Base-by-base conservation (phyloP, 805 yeast species). In the Torulaspora gathmanii region DNA sequence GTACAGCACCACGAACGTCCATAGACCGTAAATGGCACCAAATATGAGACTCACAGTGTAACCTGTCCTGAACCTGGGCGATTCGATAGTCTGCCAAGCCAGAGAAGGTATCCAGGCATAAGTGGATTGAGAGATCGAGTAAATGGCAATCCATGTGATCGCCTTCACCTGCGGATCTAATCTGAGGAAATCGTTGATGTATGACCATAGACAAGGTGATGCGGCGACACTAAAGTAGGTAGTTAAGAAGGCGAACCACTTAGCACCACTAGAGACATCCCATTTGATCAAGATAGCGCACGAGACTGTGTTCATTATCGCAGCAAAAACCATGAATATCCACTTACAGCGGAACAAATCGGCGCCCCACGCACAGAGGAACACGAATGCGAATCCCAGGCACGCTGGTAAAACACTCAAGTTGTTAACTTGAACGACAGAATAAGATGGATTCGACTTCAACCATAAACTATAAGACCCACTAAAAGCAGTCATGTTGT, bases 401-500 rank as follows among this genome's bases (percentile, higher is more conserved):
- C 77, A 82, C 1, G 85, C 83, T 0, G 85, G 78, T 13, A 78
- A 51, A 3, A 80, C 71, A 10, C 80, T 68, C 38, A 77, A 63
- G 45, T 78, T 68, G 54, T 80, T 78, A 16, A 79, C 61, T 46
- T 67, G 64, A 1, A 70, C 71, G 35, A 70, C 65, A 0, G 72
- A 56, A 55, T 71, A 79, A 28, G 67, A 65, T 37, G 69, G 58
- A 16, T 75, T 64, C 4, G 79, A 68, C 50, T 76, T 70, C 40
- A 84, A 70, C 90, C 90, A 83, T 46, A 84, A 67, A 4, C 76
- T 62, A 55, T 74, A 80, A 9, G 80, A 71, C 11, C 84, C 83
- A 38, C 78, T 70, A 15, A 74, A 68, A 2, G 78, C 74, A 49
- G 78, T 79, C 60, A 75, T 74, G 56, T 77, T 76, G 64, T 82